Conservation (phyloP, 2,329 filamentous ascomycete species). For the Paecilomyces fulvus region DNA sequence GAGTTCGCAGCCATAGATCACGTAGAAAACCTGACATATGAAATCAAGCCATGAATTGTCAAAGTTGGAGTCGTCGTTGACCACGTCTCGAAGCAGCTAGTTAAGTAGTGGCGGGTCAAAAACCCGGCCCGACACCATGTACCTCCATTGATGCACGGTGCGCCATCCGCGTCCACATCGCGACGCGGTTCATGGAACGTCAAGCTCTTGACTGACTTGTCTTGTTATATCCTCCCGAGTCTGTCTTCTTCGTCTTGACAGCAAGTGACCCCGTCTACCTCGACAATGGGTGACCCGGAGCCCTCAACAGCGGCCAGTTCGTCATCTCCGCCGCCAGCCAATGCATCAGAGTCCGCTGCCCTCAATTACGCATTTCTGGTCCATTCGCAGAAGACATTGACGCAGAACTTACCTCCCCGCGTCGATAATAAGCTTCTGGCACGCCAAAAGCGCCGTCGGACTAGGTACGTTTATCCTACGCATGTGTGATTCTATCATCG, state of each 20-base stretch:
- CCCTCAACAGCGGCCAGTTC: constrained; percentile 17
- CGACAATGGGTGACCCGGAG: constrained; percentile 29
- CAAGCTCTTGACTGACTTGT: constrained; percentile 3
- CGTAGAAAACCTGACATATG: neutral
- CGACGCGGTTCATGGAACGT: neutral
- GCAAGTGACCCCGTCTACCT: constrained; percentile 12
- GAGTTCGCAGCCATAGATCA: neutral
- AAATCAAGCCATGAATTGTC: neutral
- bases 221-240: constrained; percentile 5
- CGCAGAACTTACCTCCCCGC: constrained; percentile 47
- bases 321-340: constrained; percentile 26
- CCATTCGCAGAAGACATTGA: constrained; percentile 49
- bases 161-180: neutral
- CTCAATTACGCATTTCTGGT: constrained; percentile 50
- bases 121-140: neutral
- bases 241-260: constrained; percentile 5
- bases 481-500: neutral
- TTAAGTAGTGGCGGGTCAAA: neutral
- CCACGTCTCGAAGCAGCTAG: neutral
- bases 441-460: constrained; percentile 53
- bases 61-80: neutral
- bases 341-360: constrained; percentile 23
- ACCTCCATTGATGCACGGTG: neutral
- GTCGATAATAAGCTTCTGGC: constrained; percentile 53
- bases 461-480: constrained; percentile 42